Percentiles rank a stretch among this genome's conserved stretches.
Evolutionary conservation across 176 grass and related monocot species (phyloP).

Genomic region (Zea luxurians): DNA sequence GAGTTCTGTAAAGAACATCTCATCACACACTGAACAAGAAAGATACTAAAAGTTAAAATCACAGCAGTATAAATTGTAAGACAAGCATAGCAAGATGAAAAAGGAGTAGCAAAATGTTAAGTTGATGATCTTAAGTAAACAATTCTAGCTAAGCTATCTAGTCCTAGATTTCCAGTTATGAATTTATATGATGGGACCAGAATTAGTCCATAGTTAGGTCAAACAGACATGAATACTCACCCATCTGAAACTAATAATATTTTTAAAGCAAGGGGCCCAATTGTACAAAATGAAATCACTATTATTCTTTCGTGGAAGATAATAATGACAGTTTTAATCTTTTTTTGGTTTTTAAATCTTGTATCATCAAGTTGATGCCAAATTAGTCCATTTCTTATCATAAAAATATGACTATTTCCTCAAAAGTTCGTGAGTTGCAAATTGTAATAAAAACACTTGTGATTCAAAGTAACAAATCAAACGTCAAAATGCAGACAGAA

Average conservation of each 20-base stretch:
- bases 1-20: constrained; percentile 80
- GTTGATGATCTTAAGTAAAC: not conserved
- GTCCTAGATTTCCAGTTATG: constrained; percentile 3
- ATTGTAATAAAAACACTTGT: not conserved
- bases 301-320: not conserved
- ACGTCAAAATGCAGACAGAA: not conserved
- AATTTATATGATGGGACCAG: not conserved
- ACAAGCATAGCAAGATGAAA: not conserved
- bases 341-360: constrained; percentile 8
- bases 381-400: not conserved
- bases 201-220: constrained; percentile 11
- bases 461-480: not conserved
- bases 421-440: not conserved
- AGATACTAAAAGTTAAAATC: constrained; percentile 27
- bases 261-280: not conserved
- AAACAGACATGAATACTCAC: constrained; percentile 10
- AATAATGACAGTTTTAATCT: constrained; percentile 11
- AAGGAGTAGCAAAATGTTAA: not conserved
- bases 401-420: not conserved
- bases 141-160: not conserved
- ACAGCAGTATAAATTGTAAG: constrained; percentile 11
- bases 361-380: not conserved
- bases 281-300: constrained; percentile 25
- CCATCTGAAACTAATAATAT: not conserved
- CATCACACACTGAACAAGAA: constrained; percentile 59